Conservation (phyloP, 768 basidiomycete genomes). For the Lactarius tabidus region DNA sequence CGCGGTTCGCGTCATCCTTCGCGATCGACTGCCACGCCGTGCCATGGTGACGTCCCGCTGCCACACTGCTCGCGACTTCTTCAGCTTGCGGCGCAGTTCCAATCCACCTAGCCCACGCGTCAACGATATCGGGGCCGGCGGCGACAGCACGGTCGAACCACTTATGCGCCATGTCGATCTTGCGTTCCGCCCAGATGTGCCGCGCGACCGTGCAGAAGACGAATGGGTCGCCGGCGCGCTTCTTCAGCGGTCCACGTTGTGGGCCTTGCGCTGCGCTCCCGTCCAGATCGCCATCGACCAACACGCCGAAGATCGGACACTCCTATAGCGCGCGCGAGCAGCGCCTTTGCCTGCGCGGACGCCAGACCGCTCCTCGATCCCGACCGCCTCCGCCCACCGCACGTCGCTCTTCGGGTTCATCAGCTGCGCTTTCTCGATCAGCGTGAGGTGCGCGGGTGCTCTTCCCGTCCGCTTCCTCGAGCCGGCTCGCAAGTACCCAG, state of each 20-base stretch:
- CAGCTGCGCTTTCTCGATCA: constrained; percentile 86
- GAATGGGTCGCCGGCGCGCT: constrained; percentile 79
- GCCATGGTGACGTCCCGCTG: constrained; percentile 84
- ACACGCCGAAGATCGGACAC: constrained; percentile 79
- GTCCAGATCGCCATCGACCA: constrained; percentile 94
- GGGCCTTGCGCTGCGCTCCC: constrained; percentile 83
- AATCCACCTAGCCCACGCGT: constrained; percentile 97
- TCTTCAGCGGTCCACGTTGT: constrained; percentile 88
- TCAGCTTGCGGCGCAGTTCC: constrained; percentile 73
- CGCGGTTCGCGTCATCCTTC: constrained; percentile 74
- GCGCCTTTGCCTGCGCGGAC: constrained; percentile 76
- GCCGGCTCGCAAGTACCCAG: constrained; percentile 83
- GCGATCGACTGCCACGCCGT: constrained; percentile 76
- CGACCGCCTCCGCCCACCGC: constrained; percentile 89
- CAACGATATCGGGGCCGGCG: constrained; percentile 67
- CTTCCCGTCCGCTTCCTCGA: constrained; percentile 89
- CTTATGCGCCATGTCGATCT: constrained; percentile 89
- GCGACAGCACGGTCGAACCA: constrained; percentile 88
- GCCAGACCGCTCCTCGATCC: constrained; percentile 87
- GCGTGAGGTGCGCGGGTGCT: constrained; percentile 88
- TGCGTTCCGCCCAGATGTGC: constrained; percentile 91
- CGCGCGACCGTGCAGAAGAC: constrained; percentile 90
- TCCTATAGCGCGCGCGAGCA: constrained; percentile 86
- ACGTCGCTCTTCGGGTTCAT: constrained; percentile 81
- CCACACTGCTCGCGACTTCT: constrained; percentile 61